Conservation (phyloP, 768 basidiomycete species). For the Termitomyces bulborhizus region DNA sequence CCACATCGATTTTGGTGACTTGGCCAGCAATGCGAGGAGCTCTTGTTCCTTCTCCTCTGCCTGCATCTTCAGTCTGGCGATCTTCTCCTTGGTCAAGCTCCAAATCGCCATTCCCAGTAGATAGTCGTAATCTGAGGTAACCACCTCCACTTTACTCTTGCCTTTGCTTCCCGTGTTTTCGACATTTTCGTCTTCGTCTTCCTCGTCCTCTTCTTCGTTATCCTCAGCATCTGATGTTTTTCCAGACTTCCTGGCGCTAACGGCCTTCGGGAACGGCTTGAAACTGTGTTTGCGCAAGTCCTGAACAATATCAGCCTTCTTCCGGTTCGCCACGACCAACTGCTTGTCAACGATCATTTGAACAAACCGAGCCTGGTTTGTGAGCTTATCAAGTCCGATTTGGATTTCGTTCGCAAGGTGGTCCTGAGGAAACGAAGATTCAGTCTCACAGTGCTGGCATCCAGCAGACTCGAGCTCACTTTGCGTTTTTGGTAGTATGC, state of each 20-base stretch:
- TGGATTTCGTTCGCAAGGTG: conserved; percentile 80
- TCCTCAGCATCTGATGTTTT: conserved; percentile 57
- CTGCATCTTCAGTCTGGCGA: conserved; percentile 77
- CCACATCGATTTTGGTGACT: conserved; percentile 83
- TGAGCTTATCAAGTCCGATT: conserved; percentile 71
- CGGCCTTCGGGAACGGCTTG: conserved; percentile 83
- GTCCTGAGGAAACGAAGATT: conserved; percentile 45
- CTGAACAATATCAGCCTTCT: conserved; percentile 77
- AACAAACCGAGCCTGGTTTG: conserved; percentile 95
- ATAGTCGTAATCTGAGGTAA: conserved; percentile 80
- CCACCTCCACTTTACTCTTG: conserved; percentile 22
- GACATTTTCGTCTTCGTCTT: conserved; percentile 29
- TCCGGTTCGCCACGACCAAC: conserved; percentile 79
- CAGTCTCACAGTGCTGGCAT: not conserved
- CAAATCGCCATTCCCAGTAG: conserved; percentile 92
- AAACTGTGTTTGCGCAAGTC: conserved; percentile 84
- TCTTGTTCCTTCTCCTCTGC: conserved; percentile 80
- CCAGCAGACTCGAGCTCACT: conserved; percentile 37
- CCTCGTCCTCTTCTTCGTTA: conserved; percentile 47
- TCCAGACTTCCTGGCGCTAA: conserved; percentile 59
- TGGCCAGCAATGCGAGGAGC: conserved; percentile 68
- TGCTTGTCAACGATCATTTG: conserved; percentile 90
- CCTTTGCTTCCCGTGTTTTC: conserved; percentile 16
- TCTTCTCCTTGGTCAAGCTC: conserved; percentile 95
- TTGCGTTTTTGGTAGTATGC: conserved; percentile 96